A percentile compares a stretch with the other conserved stretches of the same genome.
phyloP scores from a whole-genome alignment of 1,284 basidiomycete genomes.

The Papiliotrema nemorosa region DNA sequence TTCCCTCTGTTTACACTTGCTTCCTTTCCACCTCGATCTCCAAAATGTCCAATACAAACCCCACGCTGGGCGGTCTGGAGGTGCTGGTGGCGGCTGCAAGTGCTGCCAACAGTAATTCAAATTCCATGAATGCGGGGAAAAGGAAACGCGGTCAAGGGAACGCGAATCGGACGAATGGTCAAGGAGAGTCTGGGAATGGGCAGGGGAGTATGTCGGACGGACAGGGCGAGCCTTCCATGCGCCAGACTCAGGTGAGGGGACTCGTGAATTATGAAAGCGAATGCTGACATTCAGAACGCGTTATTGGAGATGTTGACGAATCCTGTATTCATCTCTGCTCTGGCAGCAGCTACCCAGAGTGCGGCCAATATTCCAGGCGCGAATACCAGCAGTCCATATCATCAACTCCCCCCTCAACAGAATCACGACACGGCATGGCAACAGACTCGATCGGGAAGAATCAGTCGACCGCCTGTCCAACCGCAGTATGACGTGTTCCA shows the following conservation, averaged over 20 bases:
- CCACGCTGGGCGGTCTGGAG: slow-evolving; percentile 4
- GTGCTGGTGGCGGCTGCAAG: slow-evolving; percentile 7
- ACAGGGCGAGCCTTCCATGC: no score
- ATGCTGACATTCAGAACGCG: background rate
- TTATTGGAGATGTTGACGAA: background rate
- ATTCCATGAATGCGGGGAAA: background rate
- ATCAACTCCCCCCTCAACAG: background rate
- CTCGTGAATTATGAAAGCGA: no score
- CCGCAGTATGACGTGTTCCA: slow-evolving; percentile 5
- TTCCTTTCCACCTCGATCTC: background rate
- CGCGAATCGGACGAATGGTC: background rate
- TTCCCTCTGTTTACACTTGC: background rate
- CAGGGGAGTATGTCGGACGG: background rate
- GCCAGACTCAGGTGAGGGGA: no score
- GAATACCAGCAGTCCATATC: background rate
- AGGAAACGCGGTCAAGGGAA: no score
- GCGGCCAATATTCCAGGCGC: background rate
- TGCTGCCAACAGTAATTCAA: slow-evolving; percentile 1
- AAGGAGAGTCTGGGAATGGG: background rate
- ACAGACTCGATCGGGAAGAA: slow-evolving; percentile 15
- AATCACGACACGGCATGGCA: slow-evolving; percentile 2
- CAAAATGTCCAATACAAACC: background rate
- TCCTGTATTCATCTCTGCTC: slow-evolving; percentile 3
- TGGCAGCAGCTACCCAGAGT: slow-evolving; percentile 1
- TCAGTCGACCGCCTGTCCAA: slow-evolving; percentile 13